Evolutionary conservation across 345 rosid genomes (phyloP), one percentile per base, ranked within the genome.

Genomic region (Aquilaria yunnanensis): DNA sequence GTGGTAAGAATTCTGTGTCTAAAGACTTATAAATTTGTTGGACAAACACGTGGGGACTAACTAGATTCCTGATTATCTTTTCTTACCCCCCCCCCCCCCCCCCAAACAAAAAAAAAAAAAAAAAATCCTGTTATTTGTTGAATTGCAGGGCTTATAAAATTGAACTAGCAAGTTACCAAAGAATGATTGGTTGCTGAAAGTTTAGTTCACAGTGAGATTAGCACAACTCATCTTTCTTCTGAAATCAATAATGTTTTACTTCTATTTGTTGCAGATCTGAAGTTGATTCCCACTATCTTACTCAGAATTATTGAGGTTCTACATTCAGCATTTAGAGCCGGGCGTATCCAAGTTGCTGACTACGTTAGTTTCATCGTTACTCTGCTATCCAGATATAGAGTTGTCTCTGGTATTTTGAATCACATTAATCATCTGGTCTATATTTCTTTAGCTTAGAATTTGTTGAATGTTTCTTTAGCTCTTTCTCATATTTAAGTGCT

Each of bases 341-440:
- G 96, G 63, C 87, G 78, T 72, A 71, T 94, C 67, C 76, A 73
- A 73, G 71, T 85, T 67, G 75, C 83, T 56, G 88, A 90, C 68
- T 74, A 82, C 67, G 65, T 83, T 48, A 83, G 95, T 78, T 86
- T 94, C 78, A 69, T 86, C 58, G 57, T 80, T 72, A 86, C 84
- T 59, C 68, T 88, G 71, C 62, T 85, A 53, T 71, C 85, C n/a
- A 73, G 77, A 65, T 81, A 80, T 61, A 78, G 77, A 80, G 90
- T 80, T 74, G 56, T 52, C 65, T 77, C 85, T 71, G 90, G 96
- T 90, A 81, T 54, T 51, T 50, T 60, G 55, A 54, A 62, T 57
- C 56, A 12, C 9, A 11, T 65, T 70, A 51, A 67, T 57, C 33
- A 47, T 30, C 68, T 51, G 14, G 51, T 48, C n/a, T 58, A 55